Evolutionary conservation across 2,329 filamentous ascomycete species (phyloP).

Genomic region (Aspergillus fischeri): DNA sequence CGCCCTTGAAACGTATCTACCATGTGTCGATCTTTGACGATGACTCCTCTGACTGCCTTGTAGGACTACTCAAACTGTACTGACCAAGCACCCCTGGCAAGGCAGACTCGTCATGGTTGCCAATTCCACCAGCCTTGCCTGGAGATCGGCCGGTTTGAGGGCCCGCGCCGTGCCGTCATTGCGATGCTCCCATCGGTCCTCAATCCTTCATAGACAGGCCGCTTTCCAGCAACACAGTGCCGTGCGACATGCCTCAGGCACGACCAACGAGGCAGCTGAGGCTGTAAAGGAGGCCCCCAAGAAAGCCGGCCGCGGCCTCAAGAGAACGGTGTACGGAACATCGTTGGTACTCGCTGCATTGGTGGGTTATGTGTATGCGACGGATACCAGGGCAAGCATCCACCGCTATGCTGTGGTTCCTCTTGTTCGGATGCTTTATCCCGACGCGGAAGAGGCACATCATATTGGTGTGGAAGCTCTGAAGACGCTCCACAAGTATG

Average conservation of each 20-base stretch:
- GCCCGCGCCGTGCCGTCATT: constrained; percentile 20
- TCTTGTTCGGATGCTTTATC: constrained; percentile 38
- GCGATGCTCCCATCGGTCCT: constrained; percentile 23
- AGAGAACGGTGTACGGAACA: constrained; percentile 42
- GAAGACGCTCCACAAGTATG: constrained; percentile 67
- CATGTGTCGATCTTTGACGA: neutral
- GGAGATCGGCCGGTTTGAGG: constrained; percentile 21
- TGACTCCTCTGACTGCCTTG: neutral
- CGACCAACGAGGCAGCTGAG: constrained; percentile 4
- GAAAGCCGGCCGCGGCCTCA: constrained; percentile 25
- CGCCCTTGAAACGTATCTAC: neutral
- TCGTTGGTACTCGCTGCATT: constrained; percentile 47
- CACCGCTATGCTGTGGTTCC: constrained; percentile 63
- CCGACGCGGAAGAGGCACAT: constrained; percentile 77
- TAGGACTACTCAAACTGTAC: neutral
- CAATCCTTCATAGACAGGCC: constrained; percentile 4
- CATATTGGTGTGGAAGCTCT: constrained; percentile 69
- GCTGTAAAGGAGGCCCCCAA: constrained; percentile 19
- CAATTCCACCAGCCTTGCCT: constrained; percentile 21
- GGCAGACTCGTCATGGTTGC: constrained; percentile 17
- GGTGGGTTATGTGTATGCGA: constrained; percentile 63
- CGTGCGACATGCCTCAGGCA: constrained; percentile 14
- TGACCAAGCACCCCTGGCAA: neutral
- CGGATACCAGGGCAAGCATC: constrained; percentile 67
- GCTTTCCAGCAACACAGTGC: neutral